phyloP scores from a whole-genome alignment of 768 basidiomycete species.

The Boletus huronensis region DNA sequence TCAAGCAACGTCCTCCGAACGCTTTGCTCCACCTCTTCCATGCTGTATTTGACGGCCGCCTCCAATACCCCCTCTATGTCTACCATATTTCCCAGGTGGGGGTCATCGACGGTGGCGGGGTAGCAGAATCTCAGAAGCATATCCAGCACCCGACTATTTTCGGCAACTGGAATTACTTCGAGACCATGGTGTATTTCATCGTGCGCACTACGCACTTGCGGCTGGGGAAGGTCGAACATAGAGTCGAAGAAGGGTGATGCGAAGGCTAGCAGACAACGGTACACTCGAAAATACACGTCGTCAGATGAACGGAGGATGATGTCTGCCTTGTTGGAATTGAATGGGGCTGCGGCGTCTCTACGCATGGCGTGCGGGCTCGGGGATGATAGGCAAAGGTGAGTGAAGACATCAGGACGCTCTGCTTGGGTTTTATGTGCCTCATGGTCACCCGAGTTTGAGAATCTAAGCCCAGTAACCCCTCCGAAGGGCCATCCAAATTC shows the following conservation, averaged over 20 bases:
- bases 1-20: conserved; percentile 28
- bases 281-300: conserved; percentile 21
- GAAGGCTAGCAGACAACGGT: conserved; percentile 26
- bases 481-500: neutral
- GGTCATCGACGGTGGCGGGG: conserved; percentile 28
- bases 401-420: neutral
- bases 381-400: neutral
- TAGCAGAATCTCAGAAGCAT: conserved; percentile 36
- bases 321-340: conserved; percentile 47
- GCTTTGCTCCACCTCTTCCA: conserved; percentile 26
- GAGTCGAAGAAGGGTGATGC: conserved; percentile 31
- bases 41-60: conserved; percentile 30
- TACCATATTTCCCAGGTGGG: conserved; percentile 9
- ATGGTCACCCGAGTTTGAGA: conserved; percentile 1
- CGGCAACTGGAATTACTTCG: conserved; percentile 30
- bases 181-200: conserved; percentile 16
- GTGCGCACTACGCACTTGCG: conserved; percentile 1
- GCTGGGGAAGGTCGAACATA: conserved; percentile 33
- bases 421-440: conserved; percentile 12
- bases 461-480: neutral
- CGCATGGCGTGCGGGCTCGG: conserved; percentile 12
- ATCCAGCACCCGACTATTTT: conserved; percentile 27
- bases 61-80: conserved; percentile 26
- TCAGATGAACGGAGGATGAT: conserved; percentile 53
- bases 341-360: conserved; percentile 34